A percentile compares a stretch with the other conserved stretches of the same genome.
Evolutionary conservation across 2,329 filamentous ascomycete genomes (phyloP).

Genomic region (Fusarium foetens): DNA sequence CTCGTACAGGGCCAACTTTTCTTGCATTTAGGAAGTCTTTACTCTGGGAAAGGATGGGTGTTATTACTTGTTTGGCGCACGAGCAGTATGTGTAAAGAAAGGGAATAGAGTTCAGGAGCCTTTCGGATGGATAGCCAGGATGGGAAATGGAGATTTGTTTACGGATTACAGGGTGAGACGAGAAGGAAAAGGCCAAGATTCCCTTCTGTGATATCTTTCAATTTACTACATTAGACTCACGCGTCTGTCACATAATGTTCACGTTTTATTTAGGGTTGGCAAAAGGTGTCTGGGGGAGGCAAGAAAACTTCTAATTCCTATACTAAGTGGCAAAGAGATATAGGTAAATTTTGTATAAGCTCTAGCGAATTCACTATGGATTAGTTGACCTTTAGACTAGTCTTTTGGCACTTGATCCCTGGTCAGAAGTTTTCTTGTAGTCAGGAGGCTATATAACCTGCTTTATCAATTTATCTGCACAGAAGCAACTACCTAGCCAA

Average conservation of each 20-base stretch:
- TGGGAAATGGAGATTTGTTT: neutral
- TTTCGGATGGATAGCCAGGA: neutral
- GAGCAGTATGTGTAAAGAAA: constrained; percentile 18
- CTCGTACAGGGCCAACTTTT: neutral
- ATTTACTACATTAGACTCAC: neutral
- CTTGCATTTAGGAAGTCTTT: constrained; percentile 10
- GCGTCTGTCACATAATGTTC: neutral
- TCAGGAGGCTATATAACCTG: neutral
- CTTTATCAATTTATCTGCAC: neutral
- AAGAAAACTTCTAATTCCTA: neutral
- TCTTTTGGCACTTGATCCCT: neutral
- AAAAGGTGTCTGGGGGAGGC: neutral
- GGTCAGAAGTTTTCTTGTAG: neutral
- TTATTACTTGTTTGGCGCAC: constrained; percentile 21
- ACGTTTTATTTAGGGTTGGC: neutral
- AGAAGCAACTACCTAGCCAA: neutral
- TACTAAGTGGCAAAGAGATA: neutral
- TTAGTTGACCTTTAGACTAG: neutral
- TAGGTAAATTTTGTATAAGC: neutral
- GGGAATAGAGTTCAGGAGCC: constrained; percentile 21
- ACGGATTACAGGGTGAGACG: neutral
- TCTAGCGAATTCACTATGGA: too few relatives aligned
- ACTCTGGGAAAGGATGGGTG: constrained; percentile 24
- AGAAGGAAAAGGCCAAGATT: neutral
- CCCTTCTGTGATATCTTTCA: neutral